Evolutionary conservation across 1,284 basidiomycete species (phyloP), one percentile per base, ranked within the genome.

Genomic region (Inonotus hispidus): DNA sequence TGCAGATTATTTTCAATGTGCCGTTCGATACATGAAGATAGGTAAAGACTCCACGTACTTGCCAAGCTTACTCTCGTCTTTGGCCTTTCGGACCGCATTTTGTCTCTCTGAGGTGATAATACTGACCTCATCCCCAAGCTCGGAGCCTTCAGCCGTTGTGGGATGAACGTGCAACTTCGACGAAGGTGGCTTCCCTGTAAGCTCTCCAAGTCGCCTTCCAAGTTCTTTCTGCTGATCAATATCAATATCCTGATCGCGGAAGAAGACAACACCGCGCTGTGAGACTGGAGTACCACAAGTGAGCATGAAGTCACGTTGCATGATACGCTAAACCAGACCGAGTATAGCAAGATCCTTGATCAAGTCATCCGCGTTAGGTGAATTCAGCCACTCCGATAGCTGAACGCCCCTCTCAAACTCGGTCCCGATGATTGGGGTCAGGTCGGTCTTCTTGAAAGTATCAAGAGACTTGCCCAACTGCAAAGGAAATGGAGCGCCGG

Each of bases 221-320:
- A 85, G 75, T 49, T 68, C 64, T 61, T 76, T 76, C 67, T 82
- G 78, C 58, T 82, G 73, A 7, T 74, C 72, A 10, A 79, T 66
- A 2, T 73, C 73, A 56, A 83, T 63, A 43, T 77, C 74, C 65
- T 84, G 87, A 29, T 79, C 74, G 21, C 81, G 77, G 79, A 91
- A 88, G 74, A 90, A 88, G 29, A 87, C 85, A 53, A 90, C 88
- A 11, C 87, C 86, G 43, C 87, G 83, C 61, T 87, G 81, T 1
- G 86, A 83, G 60, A 89, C 60, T 62, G 10, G 5, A 14, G 32
- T 16, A 19, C n/a, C 5, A 10, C 21, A 21, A 19, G 35, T 41
- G 14, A 53, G 38, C 10, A 47, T 23, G 16, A 29, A 39, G 25
- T 2, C 37, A 25, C 16, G 38, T 25, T 14, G 52, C 14, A n/a